Evolutionary conservation across 352 stramenopile species (phyloP), one percentile per base, ranked within the genome.

Genomic region (Phytopythium litorale): DNA sequence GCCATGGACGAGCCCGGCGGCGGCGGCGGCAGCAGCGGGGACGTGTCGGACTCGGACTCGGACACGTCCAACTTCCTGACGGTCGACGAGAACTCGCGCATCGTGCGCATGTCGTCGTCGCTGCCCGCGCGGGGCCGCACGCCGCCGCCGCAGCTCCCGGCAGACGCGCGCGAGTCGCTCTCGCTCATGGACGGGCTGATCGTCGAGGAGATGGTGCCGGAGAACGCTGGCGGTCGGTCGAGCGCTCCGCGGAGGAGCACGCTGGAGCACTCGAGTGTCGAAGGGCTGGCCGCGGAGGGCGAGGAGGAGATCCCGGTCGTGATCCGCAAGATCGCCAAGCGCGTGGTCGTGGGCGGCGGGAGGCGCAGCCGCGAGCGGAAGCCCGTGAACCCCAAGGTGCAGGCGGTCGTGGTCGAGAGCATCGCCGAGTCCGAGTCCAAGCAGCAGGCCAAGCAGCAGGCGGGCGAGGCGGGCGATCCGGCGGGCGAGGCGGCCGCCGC

Each of bases 181-280:
- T 12, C 32, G 15, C 62, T 50, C 21, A 73, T 87, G 50, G 75
- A 82, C 32, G 77, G 79, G 18, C 52, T 87, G 13, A 67, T 74
- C 53, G 72, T 88, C 30, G 75, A 88, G 57, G 76, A 91, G 56
- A 63, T 88, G 32, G 60, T 71, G 46, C 75, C 78, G 6, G 68
- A 75, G 37, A 74, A 72, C 33, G 16, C 23, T 23, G 32, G 33
- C n/a, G 7, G 3, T 15, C 4, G 19, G 49, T 13, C 28, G 13
- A 25, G 49, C 8, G 30, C 28, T 8, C 12, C 7, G 6, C 12
- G 30, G 18, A 42, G 30, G 8, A 56, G 50, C 45, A 46, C 19
- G 52, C 59, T 7, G 11, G 21, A 51, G 21, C 21, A 51, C 7
- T 4, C 6, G 8, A 62, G 40, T 30, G 56, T 68, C 4, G 70